Base-by-base conservation (phyloP, 2,329 filamentous ascomycete species). In the Sarocladiaceae sp. region DNA sequence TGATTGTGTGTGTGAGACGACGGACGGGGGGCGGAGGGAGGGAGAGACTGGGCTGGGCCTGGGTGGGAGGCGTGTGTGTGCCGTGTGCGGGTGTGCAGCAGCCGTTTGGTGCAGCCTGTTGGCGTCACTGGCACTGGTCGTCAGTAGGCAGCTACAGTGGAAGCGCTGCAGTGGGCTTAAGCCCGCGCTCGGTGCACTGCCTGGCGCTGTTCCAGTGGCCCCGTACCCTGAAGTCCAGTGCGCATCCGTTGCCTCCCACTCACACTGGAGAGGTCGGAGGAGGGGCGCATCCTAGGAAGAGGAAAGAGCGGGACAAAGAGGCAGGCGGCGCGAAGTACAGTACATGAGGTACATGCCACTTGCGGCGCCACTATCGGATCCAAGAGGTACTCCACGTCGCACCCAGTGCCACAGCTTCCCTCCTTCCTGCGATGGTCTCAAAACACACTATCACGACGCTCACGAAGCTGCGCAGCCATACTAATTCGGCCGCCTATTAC, bases 1-100 rank as follows among this genome's bases (percentile, higher is more conserved):
- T 78, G 74, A 78, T 79, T 78, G 73, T 66, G 71, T 61, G 65
- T 60, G 60, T 54, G 57, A 58, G 57, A 58, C 40, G 26, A 24
- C 26, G 18, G 26, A 23, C n/a, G 29, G 40, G 40, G 26, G 40
- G 29, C 26, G 40, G 40, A 43, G 40, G 29, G 27, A 43, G 26
- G 15, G 27, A 35, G 33, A 19, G 23, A 41, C 37, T 41, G 37
- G 37, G 37, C 37, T 41, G 37, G 37, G 37, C 37, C 37, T 41
- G 37, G 3, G n/a, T 41, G 37, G 37, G n/a, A n/a, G n/a, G n/a
- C n/a, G n/a, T n/a, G n/a, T n/a, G 37, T 41, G 37, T 41, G 37
- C 37, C 37, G 37, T 24, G 37, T 41, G 37, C 24, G 37, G 23
- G 37, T 41, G 42, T 44, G 42, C 27, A 27, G 42, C 42, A 33